phyloP scores from a whole-genome alignment of 2,329 filamentous ascomycete species.

The Helicocarpus griseus region DNA sequence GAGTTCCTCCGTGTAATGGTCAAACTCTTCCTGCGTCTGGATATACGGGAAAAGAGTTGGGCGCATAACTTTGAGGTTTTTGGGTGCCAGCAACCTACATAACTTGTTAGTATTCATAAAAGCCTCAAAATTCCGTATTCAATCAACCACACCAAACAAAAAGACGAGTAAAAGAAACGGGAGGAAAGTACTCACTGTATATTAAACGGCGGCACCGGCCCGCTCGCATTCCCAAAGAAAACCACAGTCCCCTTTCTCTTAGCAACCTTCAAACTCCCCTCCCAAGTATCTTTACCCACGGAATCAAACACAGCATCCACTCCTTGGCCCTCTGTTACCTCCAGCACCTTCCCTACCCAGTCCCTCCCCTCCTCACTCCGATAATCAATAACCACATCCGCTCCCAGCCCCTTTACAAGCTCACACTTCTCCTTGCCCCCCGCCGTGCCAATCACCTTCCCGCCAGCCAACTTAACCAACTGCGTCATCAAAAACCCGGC shows the following conservation, averaged over 20 bases:
- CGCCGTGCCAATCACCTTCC: constrained; percentile 70
- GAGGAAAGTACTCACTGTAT: constrained; percentile 46
- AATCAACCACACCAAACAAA: background rate
- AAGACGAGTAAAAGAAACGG: background rate
- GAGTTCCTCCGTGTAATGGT: constrained; percentile 60
- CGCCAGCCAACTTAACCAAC: constrained; percentile 62
- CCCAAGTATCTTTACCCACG: constrained; percentile 77
- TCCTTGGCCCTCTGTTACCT: constrained; percentile 66
- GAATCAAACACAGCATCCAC: constrained; percentile 75
- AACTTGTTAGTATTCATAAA: background rate
- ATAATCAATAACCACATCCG: constrained; percentile 64
- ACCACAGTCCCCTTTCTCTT: constrained; percentile 68
- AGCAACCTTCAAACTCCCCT: constrained; percentile 62
- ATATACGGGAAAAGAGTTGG: constrained; percentile 65
- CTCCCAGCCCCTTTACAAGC: constrained; percentile 57
- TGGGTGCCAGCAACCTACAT: constrained; percentile 49
- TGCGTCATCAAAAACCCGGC: constrained; percentile 68
- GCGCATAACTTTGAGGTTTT: constrained; percentile 69
- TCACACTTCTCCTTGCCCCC: constrained; percentile 62
- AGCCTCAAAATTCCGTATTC: background rate
- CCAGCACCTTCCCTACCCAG: constrained; percentile 69
- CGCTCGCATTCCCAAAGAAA: constrained; percentile 73
- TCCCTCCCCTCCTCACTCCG: constrained; percentile 77
- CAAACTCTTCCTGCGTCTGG: constrained; percentile 58
- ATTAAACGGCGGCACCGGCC: constrained; percentile 61